Base-by-base conservation (phyloP, 169 alveolate species). In the Babesia bovis region DNA sequence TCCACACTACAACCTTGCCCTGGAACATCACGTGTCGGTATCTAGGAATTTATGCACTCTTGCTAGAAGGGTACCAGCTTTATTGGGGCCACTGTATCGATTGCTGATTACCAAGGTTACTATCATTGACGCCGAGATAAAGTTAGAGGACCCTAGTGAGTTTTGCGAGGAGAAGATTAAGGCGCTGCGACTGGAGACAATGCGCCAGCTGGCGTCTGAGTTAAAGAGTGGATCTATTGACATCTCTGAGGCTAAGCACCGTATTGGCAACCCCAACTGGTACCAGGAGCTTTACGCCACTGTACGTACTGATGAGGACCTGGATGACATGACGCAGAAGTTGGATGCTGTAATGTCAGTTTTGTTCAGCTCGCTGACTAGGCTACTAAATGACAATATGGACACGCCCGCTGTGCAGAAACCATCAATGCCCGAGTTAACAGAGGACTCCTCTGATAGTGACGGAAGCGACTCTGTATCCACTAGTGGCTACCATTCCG, bases 251-350 rank as follows among this genome's bases (percentile, higher is more conserved):
- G 68, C 65, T 3, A 77, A 71, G 50, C 25, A 33, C 1, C 52
- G 52, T 35, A 17, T 76, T 21, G 89, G 71, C 4, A 44, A 55
- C 44, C 83, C 76, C 21, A 53, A 77, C 30, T 83, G 91, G 91
- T 75, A 74, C 56, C 38, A 52, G 40, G 44, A 49, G 45, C 45
- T 67, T 58, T 85, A 83, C 52, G 82, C 70, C 25, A 69, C 66
- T 21, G 23, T 66, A 19, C 78, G 87, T 17, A 60, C 85, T n/a
- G 92, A 86, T 21, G 92, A 86, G 44, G 92, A 86, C 57, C 47
- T 71, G 23, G 91, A 86, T 66, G 76, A 42, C 33, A 84, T 86
- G 88, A 83, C 92, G 33, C 83, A 75, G 50, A 68, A 60, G 45
- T 51, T 86, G 55, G 92, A 78, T 53, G 42, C 55, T 23, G 32